Evolutionary conservation across 1,139 yeast genomes (phyloP).

Genomic region (Kodamaea sp.): DNA sequence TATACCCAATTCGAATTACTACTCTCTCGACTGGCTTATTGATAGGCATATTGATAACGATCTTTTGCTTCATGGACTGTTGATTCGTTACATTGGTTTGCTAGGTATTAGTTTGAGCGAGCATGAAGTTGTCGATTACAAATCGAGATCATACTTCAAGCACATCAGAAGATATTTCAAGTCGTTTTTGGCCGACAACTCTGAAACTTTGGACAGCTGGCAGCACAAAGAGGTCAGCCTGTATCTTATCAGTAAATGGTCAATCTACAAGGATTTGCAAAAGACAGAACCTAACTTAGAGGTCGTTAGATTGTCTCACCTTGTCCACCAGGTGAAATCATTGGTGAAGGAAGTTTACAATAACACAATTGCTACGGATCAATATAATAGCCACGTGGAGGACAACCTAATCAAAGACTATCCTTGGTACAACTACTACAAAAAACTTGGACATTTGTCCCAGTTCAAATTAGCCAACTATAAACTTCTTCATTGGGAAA

Average conservation of each 20-base stretch:
- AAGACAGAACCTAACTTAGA: constrained; percentile 13
- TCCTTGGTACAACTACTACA: constrained; percentile 67
- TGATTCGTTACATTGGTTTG: constrained; percentile 41
- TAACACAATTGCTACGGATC: constrained; percentile 33
- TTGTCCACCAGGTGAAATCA: constrained; percentile 20
- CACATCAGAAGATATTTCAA: constrained; percentile 21
- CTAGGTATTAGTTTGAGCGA: constrained; percentile 40
- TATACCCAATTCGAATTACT: constrained; percentile 41
- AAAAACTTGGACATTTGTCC: constrained; percentile 59
- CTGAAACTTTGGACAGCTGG: constrained; percentile 23
- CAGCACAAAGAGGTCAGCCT: constrained; percentile 20
- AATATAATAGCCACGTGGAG: constrained; percentile 41
- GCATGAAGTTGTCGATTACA: constrained; percentile 42
- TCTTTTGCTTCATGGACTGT: constrained; percentile 36
- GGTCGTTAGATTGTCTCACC: constrained; percentile 19
- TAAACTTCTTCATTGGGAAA: constrained; percentile 53
- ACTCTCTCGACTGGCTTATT: constrained; percentile 36
- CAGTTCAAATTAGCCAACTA: constrained; percentile 56
- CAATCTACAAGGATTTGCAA: constrained; percentile 24
- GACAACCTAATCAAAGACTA: constrained; percentile 55
- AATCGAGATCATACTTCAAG: constrained; percentile 25
- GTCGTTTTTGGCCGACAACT: constrained; percentile 16
- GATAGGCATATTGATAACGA: constrained; percentile 30
- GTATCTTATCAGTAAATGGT: constrained; percentile 22
- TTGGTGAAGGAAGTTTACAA: constrained; percentile 27